Evolutionary conservation across 2,329 filamentous ascomycete genomes (phyloP).

Genomic region (Fusarium sp.): DNA sequence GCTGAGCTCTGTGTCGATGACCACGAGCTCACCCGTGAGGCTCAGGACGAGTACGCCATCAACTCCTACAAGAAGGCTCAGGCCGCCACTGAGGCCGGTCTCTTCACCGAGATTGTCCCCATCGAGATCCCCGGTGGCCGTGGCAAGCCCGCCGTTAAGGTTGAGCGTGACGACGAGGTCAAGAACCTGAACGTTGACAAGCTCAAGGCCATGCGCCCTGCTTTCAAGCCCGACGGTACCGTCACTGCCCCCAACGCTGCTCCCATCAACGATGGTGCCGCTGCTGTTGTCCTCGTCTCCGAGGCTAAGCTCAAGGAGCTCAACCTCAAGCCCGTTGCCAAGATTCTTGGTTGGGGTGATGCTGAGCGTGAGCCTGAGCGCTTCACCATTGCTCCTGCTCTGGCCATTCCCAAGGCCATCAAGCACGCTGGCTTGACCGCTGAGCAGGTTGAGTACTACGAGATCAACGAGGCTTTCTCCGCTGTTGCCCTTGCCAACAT

Average conservation of each 20-base stretch:
- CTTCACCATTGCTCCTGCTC: constrained; percentile 92
- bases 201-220: constrained; percentile 85
- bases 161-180: constrained; percentile 92
- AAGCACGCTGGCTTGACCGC: constrained; percentile 88
- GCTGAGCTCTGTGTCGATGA: constrained; percentile 92
- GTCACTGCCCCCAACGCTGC: constrained; percentile 97
- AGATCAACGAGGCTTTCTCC: constrained; percentile 99
- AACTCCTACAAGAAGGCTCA: constrained; percentile 94
- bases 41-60: constrained; percentile 97
- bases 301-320: constrained; percentile 95
- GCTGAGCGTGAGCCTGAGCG: constrained; percentile 91
- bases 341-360: constrained; percentile 97
- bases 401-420: constrained; percentile 97
- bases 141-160: constrained; percentile 84
- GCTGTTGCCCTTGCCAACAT: constrained; percentile 96
- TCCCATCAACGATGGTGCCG: constrained; percentile 93
- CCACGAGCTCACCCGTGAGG: constrained; percentile 81
- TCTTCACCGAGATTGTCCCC: constrained; percentile 90
- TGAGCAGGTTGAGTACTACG: constrained; percentile 87
- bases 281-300: constrained; percentile 91
- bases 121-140: constrained; percentile 88
- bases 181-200: constrained; percentile 92
- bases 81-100: constrained; percentile 81
- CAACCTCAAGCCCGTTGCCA: constrained; percentile 89
- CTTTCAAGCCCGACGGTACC: constrained; percentile 84